phyloP scores from a whole-genome alignment of 305 asterid genomes.

The Fraxinus velutina region DNA sequence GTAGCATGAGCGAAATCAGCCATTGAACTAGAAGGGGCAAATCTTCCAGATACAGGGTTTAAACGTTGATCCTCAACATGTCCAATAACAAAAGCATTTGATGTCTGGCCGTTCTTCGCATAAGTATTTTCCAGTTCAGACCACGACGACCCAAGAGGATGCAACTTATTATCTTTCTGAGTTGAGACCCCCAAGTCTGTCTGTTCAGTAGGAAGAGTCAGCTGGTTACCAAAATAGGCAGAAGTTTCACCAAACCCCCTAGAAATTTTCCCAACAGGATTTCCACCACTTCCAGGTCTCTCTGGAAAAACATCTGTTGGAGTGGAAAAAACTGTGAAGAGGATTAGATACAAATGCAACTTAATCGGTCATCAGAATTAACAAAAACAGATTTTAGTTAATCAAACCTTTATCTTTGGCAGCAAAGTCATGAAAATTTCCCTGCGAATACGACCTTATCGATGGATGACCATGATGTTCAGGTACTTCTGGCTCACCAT shows the following conservation, averaged over 20 bases:
- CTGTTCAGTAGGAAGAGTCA: conserved; percentile 34
- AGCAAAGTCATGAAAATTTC: conserved; percentile 45
- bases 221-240: conserved; percentile 36
- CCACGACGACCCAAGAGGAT: conserved; percentile 78
- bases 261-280: conserved; percentile 45
- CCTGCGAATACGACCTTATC: conserved; percentile 44
- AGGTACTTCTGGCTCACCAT: conserved; percentile 39
- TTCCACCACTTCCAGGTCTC: conserved; percentile 73
- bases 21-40: conserved; percentile 42
- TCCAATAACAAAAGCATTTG: conserved; percentile 33
- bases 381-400: conserved; percentile 12
- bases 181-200: conserved; percentile 38
- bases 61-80: conserved; percentile 42
- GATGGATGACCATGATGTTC: conserved; percentile 49
- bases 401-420: conserved; percentile 71
- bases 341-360: conserved; percentile 16
- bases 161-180: conserved; percentile 50
- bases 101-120: conserved; percentile 50
- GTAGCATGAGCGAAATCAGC: conserved; percentile 38
- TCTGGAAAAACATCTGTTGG: conserved; percentile 76
- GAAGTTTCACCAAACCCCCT: conserved; percentile 46
- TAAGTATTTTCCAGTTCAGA: conserved; percentile 82
- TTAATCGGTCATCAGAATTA: conserved; percentile 9
- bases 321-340: conserved; percentile 11
- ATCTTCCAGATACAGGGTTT: conserved; percentile 49